Base-by-base conservation (phyloP, 208 protist species). In the Jaenimonas drosophilae region DNA sequence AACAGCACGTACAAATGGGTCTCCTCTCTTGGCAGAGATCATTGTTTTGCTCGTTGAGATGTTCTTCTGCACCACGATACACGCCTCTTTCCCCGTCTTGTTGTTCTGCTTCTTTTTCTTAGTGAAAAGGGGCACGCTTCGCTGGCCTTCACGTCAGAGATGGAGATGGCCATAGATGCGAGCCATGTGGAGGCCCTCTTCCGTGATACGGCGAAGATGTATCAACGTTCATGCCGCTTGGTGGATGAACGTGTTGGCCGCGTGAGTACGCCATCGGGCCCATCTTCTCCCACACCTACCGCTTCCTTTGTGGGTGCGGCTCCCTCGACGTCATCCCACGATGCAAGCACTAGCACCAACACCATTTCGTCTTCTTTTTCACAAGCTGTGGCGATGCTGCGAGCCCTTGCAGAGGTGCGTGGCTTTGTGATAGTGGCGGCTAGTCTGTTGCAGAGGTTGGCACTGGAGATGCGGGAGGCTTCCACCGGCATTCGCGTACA, bases 401-500 rank as follows among this genome's bases (percentile, higher is more conserved):
- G 65, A 1, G 30, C 24, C 2, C 59, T 73, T 19, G 36, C 50
- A 21, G 40, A 68, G 12, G 57, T 84, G 34, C 56, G 56, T 4
- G 48, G 50, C 9, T 82, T 70, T 31, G 48, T 78, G 0, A 72
- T 76, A 14, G 75, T 73, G 12, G 34, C 72, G 0, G 33, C 42
- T 4, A 61, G 31, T 2, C 73, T 88, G 55, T 47, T 49, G 23
- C 6, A 23, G 2, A 49, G 59, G 21, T 43, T 88, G 6, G 40
- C 16, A 26, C 4, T 38, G 19, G 75, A 84, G 49, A 29, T 52
- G 1, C 12, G 11, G 11, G 24, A 25, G n/a, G 54, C 71, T 7
- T 82, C 79, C 2, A 5, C 54, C 7, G 57, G 43, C 3, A 49
- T 84, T n/a, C n/a, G n/a, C n/a, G n/a, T n/a, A n/a, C n/a, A n/a